These are phyloP conservation scores for Gelatoporia subvermispora DNA, from an alignment of 768 basidiomycete species.

Conservation along the genomic window DNA sequence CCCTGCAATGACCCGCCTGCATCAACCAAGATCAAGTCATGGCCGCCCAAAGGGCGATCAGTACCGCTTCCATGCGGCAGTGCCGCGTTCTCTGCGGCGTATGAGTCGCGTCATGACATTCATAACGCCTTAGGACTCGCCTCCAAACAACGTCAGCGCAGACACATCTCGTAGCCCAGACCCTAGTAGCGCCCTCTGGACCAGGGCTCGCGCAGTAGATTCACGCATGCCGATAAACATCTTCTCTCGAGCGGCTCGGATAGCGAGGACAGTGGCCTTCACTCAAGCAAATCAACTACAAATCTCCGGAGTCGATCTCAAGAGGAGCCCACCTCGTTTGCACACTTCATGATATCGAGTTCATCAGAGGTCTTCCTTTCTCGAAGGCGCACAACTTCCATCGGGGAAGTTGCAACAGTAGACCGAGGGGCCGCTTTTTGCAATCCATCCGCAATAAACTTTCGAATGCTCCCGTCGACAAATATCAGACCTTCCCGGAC, in stretches of 20 bases:
- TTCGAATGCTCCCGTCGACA: constrained; percentile 55
- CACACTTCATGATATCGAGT: constrained; percentile 67
- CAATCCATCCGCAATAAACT: constrained; percentile 65
- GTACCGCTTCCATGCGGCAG: constrained; percentile 80
- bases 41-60: constrained; percentile 48
- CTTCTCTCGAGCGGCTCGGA: constrained; percentile 55
- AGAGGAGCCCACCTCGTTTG: constrained; percentile 57
- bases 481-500: constrained; percentile 38
- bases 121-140: constrained; percentile 32
- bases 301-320: not conserved
- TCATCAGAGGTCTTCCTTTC: constrained; percentile 74
- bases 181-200: constrained; percentile 46
- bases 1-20: constrained; percentile 66
- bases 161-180: constrained; percentile 57
- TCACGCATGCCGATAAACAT: constrained; percentile 73
- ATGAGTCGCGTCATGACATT: not conserved
- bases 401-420: constrained; percentile 45
- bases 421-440: constrained; percentile 36
- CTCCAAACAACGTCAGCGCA: constrained; percentile 74
- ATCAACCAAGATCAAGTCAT: constrained; percentile 75
- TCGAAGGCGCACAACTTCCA: constrained; percentile 53
- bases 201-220: constrained; percentile 58
- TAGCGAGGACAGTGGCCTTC: constrained; percentile 74
- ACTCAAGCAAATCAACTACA: not conserved
- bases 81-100: constrained; percentile 69